These are phyloP conservation scores for Thalassiosira sp. DNA, from an alignment of 352 stramenopile genomes.

Conservation along the genomic window DNA sequence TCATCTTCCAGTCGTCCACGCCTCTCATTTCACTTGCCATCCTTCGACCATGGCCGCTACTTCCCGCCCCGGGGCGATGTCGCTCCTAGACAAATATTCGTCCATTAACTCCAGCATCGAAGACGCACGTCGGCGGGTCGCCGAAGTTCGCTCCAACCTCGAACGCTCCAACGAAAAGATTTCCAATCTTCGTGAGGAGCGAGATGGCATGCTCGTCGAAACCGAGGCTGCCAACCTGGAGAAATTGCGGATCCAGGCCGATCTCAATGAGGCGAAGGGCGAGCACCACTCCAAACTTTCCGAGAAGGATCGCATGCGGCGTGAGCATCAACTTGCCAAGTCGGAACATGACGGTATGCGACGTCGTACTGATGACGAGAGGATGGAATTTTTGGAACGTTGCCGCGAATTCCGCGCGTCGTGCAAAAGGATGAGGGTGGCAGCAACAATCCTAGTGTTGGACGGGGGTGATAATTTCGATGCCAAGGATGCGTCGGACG, in stretches of 20 bases:
- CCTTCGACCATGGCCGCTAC: background rate
- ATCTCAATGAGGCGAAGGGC: conserved; percentile 30
- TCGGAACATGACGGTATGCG: conserved; percentile 22
- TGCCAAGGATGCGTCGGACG: conserved; percentile 19
- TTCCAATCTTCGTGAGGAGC: conserved; percentile 25
- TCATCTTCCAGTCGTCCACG: too few relatives aligned
- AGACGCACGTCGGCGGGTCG: conserved; percentile 30
- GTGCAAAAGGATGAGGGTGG: conserved; percentile 49
- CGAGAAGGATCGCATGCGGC: conserved; percentile 26
- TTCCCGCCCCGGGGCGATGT: conserved; percentile 43
- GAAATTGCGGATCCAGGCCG: conserved; percentile 8
- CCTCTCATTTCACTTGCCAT: too few relatives aligned
- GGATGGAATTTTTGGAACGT: conserved; percentile 50
- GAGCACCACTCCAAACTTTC: conserved; percentile 10
- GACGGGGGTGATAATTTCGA: conserved; percentile 23
- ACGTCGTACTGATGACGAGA: conserved; percentile 38
- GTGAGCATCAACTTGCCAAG: conserved; percentile 29
- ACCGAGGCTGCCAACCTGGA: conserved; percentile 24
- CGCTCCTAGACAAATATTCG: conserved; percentile 59
- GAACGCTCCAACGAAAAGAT: conserved; percentile 32
- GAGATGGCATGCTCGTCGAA: conserved; percentile 27
- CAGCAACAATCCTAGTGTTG: conserved; percentile 53
- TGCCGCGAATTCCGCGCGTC: conserved; percentile 54
- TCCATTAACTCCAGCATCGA: conserved; percentile 61
- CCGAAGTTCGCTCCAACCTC: conserved; percentile 11